Evolutionary conservation across 345 rosid species (phyloP), one percentile per base, ranked within the genome.

Genomic region (Lumnitzera racemosa): DNA sequence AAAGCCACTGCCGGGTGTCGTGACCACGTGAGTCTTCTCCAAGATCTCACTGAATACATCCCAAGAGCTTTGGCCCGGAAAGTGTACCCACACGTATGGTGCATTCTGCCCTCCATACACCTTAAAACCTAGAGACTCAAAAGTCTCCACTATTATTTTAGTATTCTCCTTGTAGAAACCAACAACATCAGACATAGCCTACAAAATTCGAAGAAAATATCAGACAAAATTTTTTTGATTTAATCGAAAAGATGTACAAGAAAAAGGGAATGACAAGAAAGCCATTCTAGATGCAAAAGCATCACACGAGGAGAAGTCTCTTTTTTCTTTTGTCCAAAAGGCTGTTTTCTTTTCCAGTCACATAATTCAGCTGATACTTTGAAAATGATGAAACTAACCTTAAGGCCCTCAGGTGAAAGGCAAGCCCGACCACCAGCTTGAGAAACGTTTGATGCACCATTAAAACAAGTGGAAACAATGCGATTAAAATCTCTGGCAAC

Each of bases 1-100:
- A 59, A 92, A 92, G 15, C 98, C 98, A 56, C 96, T 87, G 51
- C 97, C 98, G 1, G 89, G 94, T 15, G 96, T 89, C 10, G 94
- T 92, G n/a, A 92, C 96, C 55, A 89, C 90, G 17, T 89, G 97
- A 29, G 96, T 89, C 78, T 85, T 89, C 79, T 85, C 94, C 2
- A 92, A 84, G 61, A 92, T 87, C 83, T 92, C 97, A 2, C 79
- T 74, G 59, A 94, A 94, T 58, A 94, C 91, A 59, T 94, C 97
- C 99, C 96, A 94, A 48, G 99, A 94, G 88, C 83, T 90, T 14
- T 67, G 81, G n/a, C 96, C 95, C 29, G 99, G 99, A 74, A 94
- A 87, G 54, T 94, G 95, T 36, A 90, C 85, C 99, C 99, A 94
- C 24, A 90, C 95, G 24, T 90, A 90, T 11, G 99, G 99, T 11